A percentile compares a stretch with the other conserved stretches of the same genome.
These are phyloP conservation scores for Hypoxylon crocopeplum DNA, from an alignment of 495 filamentous ascomycete genomes.

Conservation along the genomic window DNA sequence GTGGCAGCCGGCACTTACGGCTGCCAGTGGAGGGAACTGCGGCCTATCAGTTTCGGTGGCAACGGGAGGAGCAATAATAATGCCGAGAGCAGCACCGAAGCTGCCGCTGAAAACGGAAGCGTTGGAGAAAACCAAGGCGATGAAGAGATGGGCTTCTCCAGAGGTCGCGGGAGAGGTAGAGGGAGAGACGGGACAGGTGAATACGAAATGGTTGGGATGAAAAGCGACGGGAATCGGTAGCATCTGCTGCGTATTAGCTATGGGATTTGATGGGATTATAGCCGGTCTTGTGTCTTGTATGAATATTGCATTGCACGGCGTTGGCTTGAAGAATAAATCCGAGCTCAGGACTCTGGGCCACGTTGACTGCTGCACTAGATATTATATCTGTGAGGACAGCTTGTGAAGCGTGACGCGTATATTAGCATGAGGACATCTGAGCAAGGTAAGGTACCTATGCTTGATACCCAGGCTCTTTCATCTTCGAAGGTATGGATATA, in stretches of 20 bases:
- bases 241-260: background rate
- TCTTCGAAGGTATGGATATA: background rate
- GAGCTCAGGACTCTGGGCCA: background rate
- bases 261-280: background rate
- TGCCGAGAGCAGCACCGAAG: constrained; percentile 16
- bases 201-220: constrained; percentile 79
- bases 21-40: constrained; percentile 86
- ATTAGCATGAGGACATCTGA: background rate
- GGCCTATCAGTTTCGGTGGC: constrained; percentile 87
- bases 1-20: constrained; percentile 81
- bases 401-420: background rate
- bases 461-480: background rate
- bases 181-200: constrained; percentile 67
- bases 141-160: constrained; percentile 59
- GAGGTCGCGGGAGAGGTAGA: constrained; percentile 59
- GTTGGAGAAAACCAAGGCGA: constrained; percentile 38
- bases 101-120: constrained; percentile 18
- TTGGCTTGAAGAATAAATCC: constrained; percentile 25
- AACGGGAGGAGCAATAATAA: constrained; percentile 39
- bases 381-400: constrained; percentile 3
- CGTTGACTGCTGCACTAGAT: constrained; percentile 2
- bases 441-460: background rate
- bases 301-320: constrained; percentile 34
- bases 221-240: constrained; percentile 19
- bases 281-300: constrained; percentile 29